A percentile compares a stretch with the other conserved stretches of the same genome.
phyloP scores from a whole-genome alignment of 2,329 filamentous ascomycete species.

The Verticillium albo-atrum region DNA sequence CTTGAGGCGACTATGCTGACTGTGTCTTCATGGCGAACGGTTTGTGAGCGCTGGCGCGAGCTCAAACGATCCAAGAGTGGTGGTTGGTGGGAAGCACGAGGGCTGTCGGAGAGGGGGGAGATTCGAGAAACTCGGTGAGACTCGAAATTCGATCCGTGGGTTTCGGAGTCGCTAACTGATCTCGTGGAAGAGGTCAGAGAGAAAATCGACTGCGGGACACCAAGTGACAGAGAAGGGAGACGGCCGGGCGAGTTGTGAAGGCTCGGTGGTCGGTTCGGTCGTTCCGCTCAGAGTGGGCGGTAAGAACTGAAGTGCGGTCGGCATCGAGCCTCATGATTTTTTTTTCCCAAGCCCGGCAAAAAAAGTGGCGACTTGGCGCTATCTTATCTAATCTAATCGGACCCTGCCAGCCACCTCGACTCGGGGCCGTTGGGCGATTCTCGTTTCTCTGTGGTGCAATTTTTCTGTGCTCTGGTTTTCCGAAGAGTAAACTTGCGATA shows the following conservation, averaged over 20 bases:
- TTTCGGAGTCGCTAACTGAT: background rate
- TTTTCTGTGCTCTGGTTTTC: no score
- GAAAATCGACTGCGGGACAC: background rate
- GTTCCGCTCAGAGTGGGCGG: background rate
- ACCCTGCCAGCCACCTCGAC: background rate
- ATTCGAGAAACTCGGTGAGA: background rate
- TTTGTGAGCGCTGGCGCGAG: constrained; percentile 4
- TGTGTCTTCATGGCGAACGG: constrained; percentile 13
- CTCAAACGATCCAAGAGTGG: background rate
- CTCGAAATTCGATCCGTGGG: background rate
- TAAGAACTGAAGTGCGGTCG: background rate
- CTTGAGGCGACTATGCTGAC: background rate
- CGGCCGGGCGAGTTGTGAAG: background rate
- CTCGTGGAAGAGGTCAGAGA: background rate
- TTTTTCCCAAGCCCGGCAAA: background rate
- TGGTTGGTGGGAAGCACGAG: background rate
- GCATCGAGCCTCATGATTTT: background rate
- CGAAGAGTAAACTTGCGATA: no score
- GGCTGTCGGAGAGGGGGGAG: constrained; percentile 2
- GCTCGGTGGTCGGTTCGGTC: background rate
- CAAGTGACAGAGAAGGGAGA: background rate
- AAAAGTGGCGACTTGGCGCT: background rate
- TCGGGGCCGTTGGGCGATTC: no score
- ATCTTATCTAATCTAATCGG: background rate
- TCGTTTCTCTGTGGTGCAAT: no score